Base-by-base conservation (phyloP, 768 basidiomycete genomes). In the Podaxis sp. region DNA sequence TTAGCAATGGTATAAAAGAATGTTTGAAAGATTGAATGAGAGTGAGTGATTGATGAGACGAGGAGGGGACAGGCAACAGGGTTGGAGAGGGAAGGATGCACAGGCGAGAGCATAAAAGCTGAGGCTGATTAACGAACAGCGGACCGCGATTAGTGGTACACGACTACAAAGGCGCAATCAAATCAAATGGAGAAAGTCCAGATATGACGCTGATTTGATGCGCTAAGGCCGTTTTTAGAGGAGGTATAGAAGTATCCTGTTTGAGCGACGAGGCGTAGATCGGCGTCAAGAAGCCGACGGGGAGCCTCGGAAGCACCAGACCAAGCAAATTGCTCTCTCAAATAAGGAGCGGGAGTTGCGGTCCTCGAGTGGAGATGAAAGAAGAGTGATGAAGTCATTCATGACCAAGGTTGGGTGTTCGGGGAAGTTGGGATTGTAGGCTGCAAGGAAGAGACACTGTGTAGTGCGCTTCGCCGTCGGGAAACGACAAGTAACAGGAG, bases 171-270 rank as follows among this genome's bases (percentile, higher is more conserved):
- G 17, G 2, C 7, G 36, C 36, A 42, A 56, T 56, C 54, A 42
- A 52, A 8, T 52, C 30, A 38, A 39, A 39, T 17, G 36, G 51
- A 56, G 38, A 15, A 19, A 56, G 7, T 39, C 22, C 56, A 38
- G 59, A 39, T n/a, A 28, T 26, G 24, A 40, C 26, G 49, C 59
- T 17, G 22, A n/a, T 38, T 51, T 40, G 39, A 52, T 60, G 59
- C 49, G 38, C 24, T 19, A 22, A 40, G 24, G 36, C 15, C 38
- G 26, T 24, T 11, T 24, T 51, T 28, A n/a, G 19, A 26, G 49
- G 19, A 28, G 48, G 8, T 9, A 22, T 24, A 49, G 19, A 49
- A 11, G 9, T 49, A 11, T 49, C 48, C 9, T 49, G 48, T 49
- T 44, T 49, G 8, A 19, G 44, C 17, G 9, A n/a, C 19, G 17